phyloP scores from a whole-genome alignment of 306 rosid species.

The Senna siamea region DNA sequence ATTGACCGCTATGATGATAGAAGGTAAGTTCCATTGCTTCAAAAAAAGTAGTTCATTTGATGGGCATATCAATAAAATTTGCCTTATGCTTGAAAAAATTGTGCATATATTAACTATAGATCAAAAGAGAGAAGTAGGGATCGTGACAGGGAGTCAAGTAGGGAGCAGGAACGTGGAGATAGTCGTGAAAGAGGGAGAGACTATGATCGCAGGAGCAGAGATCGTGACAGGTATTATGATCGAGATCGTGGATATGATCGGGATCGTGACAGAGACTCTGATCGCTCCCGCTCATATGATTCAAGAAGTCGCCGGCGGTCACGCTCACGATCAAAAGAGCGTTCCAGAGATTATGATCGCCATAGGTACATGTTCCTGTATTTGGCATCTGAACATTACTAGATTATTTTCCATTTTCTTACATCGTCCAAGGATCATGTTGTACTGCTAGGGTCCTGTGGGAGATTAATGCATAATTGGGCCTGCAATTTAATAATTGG shows the following conservation, averaged over 20 bases:
- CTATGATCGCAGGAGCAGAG: conserved; percentile 79
- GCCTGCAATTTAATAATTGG: not conserved
- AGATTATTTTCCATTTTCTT: not conserved
- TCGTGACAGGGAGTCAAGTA: conserved; percentile 69
- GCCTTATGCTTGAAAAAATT: not conserved
- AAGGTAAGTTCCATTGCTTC: conserved; percentile 52
- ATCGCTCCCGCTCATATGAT: conserved; percentile 67
- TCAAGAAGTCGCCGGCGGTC: conserved; percentile 78
- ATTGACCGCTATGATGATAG: conserved; percentile 74
- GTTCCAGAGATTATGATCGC: conserved; percentile 82
- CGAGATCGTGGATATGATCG: conserved; percentile 12
- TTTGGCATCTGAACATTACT: conserved; percentile 4
- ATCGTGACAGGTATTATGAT: conserved; percentile 77
- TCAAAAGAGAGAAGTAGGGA: conserved; percentile 89
- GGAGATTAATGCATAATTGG: not conserved
- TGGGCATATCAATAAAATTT: not conserved
- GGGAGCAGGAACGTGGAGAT: conserved; percentile 68
- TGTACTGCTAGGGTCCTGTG: not conserved
- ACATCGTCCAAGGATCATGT: not conserved
- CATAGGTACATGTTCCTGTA: conserved; percentile 58
- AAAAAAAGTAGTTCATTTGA: not conserved
- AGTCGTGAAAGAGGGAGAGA: conserved; percentile 82
- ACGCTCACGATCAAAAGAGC: conserved; percentile 57
- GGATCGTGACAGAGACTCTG: conserved; percentile 74
- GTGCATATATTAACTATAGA: conserved; percentile 41